These are phyloP conservation scores for Halenospora varia DNA, from an alignment of 495 filamentous ascomycete species.

Conservation along the genomic window DNA sequence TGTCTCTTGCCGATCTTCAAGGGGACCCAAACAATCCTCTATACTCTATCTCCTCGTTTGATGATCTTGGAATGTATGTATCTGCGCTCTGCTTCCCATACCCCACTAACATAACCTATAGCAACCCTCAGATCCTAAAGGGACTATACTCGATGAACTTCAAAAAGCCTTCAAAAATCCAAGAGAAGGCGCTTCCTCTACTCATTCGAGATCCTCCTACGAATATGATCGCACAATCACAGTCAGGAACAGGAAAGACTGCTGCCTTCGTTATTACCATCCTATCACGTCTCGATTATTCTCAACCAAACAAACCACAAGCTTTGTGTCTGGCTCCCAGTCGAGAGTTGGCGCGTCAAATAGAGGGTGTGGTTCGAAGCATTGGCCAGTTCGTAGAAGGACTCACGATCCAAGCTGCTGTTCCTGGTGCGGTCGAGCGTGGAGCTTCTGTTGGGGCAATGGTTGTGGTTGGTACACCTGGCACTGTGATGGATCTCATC, in stretches of 20 bases:
- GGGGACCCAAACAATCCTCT: slow-evolving; percentile 82
- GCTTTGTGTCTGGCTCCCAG: slow-evolving; percentile 88
- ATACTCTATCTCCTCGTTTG: slow-evolving; percentile 78
- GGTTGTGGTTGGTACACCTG: slow-evolving; percentile 90
- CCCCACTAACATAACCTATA: slow-evolving; percentile 18
- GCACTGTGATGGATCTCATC: slow-evolving; percentile 85
- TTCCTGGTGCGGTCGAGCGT: slow-evolving; percentile 66
- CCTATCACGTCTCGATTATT: slow-evolving; percentile 75
- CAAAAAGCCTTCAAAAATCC: slow-evolving; percentile 93
- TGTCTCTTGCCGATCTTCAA: slow-evolving; percentile 88
- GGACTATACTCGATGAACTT: slow-evolving; percentile 79
- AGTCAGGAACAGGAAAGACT: slow-evolving; percentile 98
- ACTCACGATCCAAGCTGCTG: slow-evolving; percentile 69
- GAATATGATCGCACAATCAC: slow-evolving; percentile 96
- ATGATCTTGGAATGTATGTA: slow-evolving; percentile 79
- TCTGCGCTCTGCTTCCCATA: background rate
- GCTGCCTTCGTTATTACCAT: slow-evolving; percentile 94
- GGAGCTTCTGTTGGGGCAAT: slow-evolving; percentile 60
- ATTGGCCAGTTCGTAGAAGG: slow-evolving; percentile 80
- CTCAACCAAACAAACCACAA: slow-evolving; percentile 65
- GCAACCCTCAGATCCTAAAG: slow-evolving; percentile 42
- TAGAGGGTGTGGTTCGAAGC: slow-evolving; percentile 70
- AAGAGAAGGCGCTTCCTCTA: slow-evolving; percentile 86
- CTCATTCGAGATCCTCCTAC: slow-evolving; percentile 75
- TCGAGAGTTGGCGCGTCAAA: slow-evolving; percentile 93